phyloP scores from a whole-genome alignment of 345 rosid genomes.

The Salix dunnii region DNA sequence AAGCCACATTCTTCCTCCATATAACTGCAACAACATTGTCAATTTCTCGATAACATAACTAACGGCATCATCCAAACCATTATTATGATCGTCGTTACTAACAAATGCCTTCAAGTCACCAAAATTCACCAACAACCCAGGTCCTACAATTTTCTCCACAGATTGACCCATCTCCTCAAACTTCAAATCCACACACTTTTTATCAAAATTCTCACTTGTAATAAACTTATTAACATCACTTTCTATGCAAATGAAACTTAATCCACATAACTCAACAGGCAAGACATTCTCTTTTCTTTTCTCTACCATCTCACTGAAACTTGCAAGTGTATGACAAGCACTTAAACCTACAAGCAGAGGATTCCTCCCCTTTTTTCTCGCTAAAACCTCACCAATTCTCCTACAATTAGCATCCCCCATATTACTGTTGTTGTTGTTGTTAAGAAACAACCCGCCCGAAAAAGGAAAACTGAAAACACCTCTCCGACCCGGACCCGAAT shows the following conservation, averaged over 20 bases:
- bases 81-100: background rate
- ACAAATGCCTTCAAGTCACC: slow-evolving; percentile 49
- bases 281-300: slow-evolving; percentile 27
- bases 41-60: slow-evolving; percentile 38
- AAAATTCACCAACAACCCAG: slow-evolving; percentile 43
- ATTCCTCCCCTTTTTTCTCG: slow-evolving; percentile 32
- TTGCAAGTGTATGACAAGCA: slow-evolving; percentile 41
- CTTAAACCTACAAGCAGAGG: slow-evolving; percentile 49
- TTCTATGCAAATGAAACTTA: slow-evolving; percentile 39
- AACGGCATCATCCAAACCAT: slow-evolving; percentile 11
- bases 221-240: slow-evolving; percentile 37
- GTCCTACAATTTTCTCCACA: slow-evolving; percentile 21
- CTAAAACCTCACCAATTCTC: slow-evolving; percentile 43
- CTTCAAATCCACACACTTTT: slow-evolving; percentile 20
- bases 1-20: slow-evolving; percentile 45
- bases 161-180: slow-evolving; percentile 33
- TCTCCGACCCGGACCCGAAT: slow-evolving; percentile 21
- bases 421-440: slow-evolving; percentile 3
- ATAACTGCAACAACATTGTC: slow-evolving; percentile 35
- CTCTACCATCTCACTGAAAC: slow-evolving; percentile 18
- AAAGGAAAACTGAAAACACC: slow-evolving; percentile 35
- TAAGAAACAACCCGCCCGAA: background rate
- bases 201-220: slow-evolving; percentile 8
- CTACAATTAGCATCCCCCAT: slow-evolving; percentile 38
- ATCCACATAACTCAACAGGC: slow-evolving; percentile 38